These are phyloP conservation scores for Kregervanrija delftensis DNA, from an alignment of 805 yeast species.

Conservation along the genomic window DNA sequence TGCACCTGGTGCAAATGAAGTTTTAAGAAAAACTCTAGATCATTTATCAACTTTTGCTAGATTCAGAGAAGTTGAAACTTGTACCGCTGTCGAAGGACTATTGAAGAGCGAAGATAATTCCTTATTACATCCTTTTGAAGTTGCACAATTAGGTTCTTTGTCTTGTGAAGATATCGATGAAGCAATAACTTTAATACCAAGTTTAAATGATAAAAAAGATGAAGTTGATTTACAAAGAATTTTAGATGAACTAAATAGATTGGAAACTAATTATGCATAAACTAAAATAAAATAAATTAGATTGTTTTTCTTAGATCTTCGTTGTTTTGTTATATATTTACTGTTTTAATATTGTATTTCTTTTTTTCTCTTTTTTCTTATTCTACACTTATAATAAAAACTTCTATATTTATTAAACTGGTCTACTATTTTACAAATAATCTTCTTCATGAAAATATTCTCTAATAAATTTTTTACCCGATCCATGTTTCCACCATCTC, in stretches of 20 bases:
- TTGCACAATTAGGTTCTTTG: constrained; percentile 79
- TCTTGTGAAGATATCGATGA: constrained; percentile 96
- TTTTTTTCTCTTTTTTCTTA: background rate
- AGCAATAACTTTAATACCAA: constrained; percentile 90
- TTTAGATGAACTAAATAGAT: constrained; percentile 75
- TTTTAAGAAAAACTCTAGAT: constrained; percentile 85
- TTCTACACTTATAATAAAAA: background rate
- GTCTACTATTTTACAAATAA: constrained; percentile 8
- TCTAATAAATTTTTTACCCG: constrained; percentile 51
- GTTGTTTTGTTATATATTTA: background rate
- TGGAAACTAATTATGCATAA: constrained; percentile 36
- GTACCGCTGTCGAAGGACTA: constrained; percentile 86
- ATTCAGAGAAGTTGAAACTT: constrained; percentile 87
- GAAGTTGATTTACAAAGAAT: constrained; percentile 84
- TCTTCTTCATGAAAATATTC: constrained; percentile 30
- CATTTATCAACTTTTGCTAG: constrained; percentile 80
- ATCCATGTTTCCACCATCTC: constrained; percentile 71
- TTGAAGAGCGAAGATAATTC: constrained; percentile 66
- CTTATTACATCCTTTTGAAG: constrained; percentile 88
- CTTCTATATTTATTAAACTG: background rate
- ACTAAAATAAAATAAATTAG: background rate
- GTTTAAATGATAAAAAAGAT: constrained; percentile 70
- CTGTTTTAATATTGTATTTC: constrained; percentile 1
- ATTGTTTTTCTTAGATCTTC: background rate
- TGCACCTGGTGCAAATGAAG: constrained; percentile 78